These are phyloP conservation scores for Aureobasidium sp. DNA, from an alignment of 2,329 filamentous ascomycete genomes.

Conservation along the genomic window DNA sequence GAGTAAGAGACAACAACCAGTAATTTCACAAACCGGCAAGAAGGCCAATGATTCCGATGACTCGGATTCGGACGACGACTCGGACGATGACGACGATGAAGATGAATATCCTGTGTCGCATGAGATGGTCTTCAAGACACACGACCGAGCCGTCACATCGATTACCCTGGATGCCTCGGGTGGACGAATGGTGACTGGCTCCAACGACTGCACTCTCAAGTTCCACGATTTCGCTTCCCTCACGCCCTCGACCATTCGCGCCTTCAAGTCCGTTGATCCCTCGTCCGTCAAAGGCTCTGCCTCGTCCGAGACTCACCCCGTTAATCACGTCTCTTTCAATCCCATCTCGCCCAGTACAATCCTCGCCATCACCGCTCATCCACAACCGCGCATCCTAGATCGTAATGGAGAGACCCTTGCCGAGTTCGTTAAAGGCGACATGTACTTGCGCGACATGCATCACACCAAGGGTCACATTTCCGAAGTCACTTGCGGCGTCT, in stretches of 20 bases:
- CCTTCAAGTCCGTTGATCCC: conserved; percentile 88
- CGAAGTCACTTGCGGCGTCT: conserved; percentile 80
- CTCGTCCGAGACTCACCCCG: conserved; percentile 73
- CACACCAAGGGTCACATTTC: conserved; percentile 96
- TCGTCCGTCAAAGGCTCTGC: conserved; percentile 62
- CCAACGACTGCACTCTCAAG: conserved; percentile 84
- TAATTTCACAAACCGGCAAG: conserved; percentile 18
- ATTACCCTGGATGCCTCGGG: conserved; percentile 80
- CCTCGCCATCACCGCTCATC: conserved; percentile 79
- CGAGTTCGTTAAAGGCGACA: conserved; percentile 94
- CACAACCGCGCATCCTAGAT: conserved; percentile 82
- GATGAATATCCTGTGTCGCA: conserved; percentile 91
- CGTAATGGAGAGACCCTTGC: conserved; percentile 80
- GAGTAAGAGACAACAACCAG: conserved; percentile 46
- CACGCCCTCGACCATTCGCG: conserved; percentile 87
- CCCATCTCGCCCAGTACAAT: conserved; percentile 71
- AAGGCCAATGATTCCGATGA: conserved; percentile 30
- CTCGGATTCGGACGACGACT: conserved; percentile 39
- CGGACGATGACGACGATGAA: conserved; percentile 55
- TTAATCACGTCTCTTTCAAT: conserved; percentile 83
- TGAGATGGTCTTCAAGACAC: conserved; percentile 86
- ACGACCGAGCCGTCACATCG: conserved; percentile 79
- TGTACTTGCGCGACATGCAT: conserved; percentile 96
- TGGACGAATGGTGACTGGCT: conserved; percentile 79
- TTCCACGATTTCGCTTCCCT: conserved; percentile 93